A percentile compares a stretch with the other conserved stretches of the same genome.
These are phyloP conservation scores for Houttuynia cordata DNA, from an alignment of 164 flowering plant species.

Conservation along the genomic window DNA sequence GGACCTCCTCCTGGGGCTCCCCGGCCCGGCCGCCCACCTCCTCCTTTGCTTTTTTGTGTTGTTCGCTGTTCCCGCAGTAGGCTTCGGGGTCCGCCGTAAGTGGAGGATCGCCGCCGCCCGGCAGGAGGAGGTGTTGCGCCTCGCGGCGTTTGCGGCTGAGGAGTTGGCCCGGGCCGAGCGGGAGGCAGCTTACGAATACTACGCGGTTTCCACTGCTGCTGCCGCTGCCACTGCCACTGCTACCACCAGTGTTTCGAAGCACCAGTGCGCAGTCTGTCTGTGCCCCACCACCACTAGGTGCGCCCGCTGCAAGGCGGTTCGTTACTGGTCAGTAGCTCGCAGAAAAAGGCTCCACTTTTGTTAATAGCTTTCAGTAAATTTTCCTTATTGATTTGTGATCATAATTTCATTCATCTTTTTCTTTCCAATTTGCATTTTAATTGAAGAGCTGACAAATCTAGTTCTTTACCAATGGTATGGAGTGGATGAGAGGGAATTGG, in stretches of 20 bases:
- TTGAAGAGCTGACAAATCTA: no score
- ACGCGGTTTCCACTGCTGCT: background rate
- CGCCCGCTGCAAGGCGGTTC: conserved; percentile 55
- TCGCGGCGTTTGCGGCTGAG: conserved; percentile 43
- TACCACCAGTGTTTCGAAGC: background rate
- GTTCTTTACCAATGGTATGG: no score
- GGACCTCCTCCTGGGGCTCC: conserved; percentile 49
- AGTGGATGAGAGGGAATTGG: no score
- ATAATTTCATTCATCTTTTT: no score
- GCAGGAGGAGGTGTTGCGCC: conserved; percentile 56
- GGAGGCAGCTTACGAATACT: conserved; percentile 35
- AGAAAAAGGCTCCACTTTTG: background rate
- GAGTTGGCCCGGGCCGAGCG: conserved; percentile 62
- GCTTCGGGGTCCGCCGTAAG: conserved; percentile 32
- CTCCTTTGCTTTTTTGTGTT: conserved; percentile 18
- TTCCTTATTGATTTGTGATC: no score
- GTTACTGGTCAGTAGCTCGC: conserved; percentile 43
- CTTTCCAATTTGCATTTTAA: no score
- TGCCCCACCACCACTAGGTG: conserved; percentile 63
- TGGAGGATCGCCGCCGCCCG: conserved; percentile 46
- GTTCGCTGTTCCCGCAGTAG: conserved; percentile 17
- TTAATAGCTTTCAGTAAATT: background rate
- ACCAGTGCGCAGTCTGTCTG: conserved; percentile 48
- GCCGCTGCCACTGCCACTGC: background rate
- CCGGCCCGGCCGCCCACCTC: conserved; percentile 7